Percentiles rank a stretch among this genome's conserved stretches.
Evolutionary conservation across 139 green algal genomes (phyloP).

Genomic region (Chlorella vulgaris): DNA sequence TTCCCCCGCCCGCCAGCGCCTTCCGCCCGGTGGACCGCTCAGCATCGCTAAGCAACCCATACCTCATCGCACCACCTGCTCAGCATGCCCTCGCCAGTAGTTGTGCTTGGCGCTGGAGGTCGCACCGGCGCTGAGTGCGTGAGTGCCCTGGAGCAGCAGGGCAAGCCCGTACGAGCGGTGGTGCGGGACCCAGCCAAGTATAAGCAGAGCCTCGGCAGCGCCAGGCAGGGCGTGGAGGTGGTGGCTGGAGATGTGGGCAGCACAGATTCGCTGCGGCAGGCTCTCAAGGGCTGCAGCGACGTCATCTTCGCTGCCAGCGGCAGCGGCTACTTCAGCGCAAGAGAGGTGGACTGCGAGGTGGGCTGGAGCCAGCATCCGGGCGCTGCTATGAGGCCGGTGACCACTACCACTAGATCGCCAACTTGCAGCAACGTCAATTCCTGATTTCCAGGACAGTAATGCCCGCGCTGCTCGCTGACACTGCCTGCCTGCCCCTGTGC

Average conservation of each 20-base stretch:
- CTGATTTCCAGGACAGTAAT: too few species aligned
- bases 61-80: not conserved
- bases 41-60: too few species aligned
- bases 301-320: conserved; percentile 68
- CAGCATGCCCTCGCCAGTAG: conserved; percentile 26
- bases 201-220: conserved; percentile 4
- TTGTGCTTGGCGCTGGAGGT: conserved; percentile 67
- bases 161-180: conserved; percentile 36
- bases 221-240: conserved; percentile 34
- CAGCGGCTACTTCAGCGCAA: conserved; percentile 53
- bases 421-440: too few species aligned
- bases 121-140: conserved; percentile 62
- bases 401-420: too few species aligned
- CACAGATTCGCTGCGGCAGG: not conserved
- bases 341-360: conserved; percentile 60
- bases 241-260: conserved; percentile 61
- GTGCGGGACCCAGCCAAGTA: conserved; percentile 56
- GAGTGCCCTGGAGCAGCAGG: conserved; percentile 45
- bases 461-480: not conserved
- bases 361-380: not conserved
- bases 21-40: too few species aligned
- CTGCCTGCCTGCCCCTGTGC: not conserved
- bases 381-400: too few species aligned
- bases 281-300: conserved; percentile 11
- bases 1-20: too few species aligned